Evolutionary conservation across 1,284 basidiomycete species (phyloP), one percentile per base, ranked within the genome.

Genomic region (Sparassis latifolia): DNA sequence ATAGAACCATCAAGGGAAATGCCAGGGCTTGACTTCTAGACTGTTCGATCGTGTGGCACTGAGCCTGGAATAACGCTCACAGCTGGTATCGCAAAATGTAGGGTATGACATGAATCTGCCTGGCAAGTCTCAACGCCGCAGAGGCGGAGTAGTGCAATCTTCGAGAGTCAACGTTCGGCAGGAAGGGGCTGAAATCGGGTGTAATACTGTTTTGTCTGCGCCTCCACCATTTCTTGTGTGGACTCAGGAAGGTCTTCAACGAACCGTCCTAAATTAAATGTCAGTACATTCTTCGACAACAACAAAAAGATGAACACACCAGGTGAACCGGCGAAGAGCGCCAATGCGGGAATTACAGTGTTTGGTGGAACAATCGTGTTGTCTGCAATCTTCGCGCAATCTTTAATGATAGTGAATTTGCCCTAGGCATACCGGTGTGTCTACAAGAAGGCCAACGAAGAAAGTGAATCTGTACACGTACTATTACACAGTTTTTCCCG

Each of bases 371-470:
- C 73, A 20, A 99, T 84, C 0, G 92, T 89, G 55, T 89, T 86
- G 66, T 96, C 93, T 53, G 82, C 87, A 53, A 91, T 86, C 54
- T 84, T 85, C 3, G 90, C 92, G 59, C 93, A 93, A 65, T 99
- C 96, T 66, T 98, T 97, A 69, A 99, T 94, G 56, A 97, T 93
- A 0, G 87, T 86, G 60, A 98, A 97, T 65, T 97, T 94, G 31
- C 97, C 95, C 95, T 97, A 59, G 10, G 20, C 2, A 30, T 2
- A 32, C 10, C 7, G 7, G 41, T 6, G 38, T 10, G 10, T 7
- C 29, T 45, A 3, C 35, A 45, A 39, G 9, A 32, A 4, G 40
- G 20, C n/a, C 20, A n/a, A 10, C 2, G 9, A 41, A 27, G n/a
- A 28, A 5, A 39, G 39, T 33, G 32, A 33, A 32, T 20, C 20